Base-by-base conservation (phyloP, 257 asterid genomes). In the Knoxia roxburghii region DNA sequence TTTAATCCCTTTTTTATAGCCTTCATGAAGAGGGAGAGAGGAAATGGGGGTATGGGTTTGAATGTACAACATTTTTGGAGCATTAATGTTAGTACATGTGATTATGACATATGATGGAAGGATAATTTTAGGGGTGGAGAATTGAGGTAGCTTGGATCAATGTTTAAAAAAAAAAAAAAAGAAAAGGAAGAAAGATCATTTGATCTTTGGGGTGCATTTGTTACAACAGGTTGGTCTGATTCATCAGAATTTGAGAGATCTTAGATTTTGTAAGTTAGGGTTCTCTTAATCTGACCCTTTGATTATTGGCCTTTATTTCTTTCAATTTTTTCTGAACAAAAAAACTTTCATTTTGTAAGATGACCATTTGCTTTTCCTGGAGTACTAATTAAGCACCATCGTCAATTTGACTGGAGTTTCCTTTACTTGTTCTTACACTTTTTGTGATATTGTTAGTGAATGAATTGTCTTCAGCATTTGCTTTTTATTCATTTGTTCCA, bases 151-250 rank as follows among this genome's bases (percentile, higher is more conserved):
- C 18, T 37, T n/a, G 49, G 23, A 27, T 33, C 8, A n/a, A 26
- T 39, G 37, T 35, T 15, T 37, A 29, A 53, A 29, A 37, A 37
- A 37, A 37, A 3, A 9, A 9, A 37, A 37, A 9, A 3, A 9
- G 41, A 37, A 37, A 9, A 37, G 41, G 41, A 37, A 37, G 41
- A n/a, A n/a, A 37, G 41, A 37, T 37, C 41, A 37, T 3, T 37
- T 37, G 55, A 29, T 26, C 40, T 29, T 68, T 54, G 55, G 65
- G 18, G 46, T 45, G 50, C 45, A 39, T 39, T 15, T 69, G 73
- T 69, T 37, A 37, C 41, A 69, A 48, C 50, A 68, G 55, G 40
- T 68, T 61, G 6, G 46, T 64, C 49, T 71, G 69, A 64, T 65
- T 62, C 4, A 32, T 12, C 4, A 41, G 27, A 64, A 53, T 27